Percentiles rank a stretch among this genome's conserved stretches.
These are phyloP conservation scores for Glycyrrhiza uralensis DNA, from an alignment of 306 rosid species.

Conservation along the genomic window DNA sequence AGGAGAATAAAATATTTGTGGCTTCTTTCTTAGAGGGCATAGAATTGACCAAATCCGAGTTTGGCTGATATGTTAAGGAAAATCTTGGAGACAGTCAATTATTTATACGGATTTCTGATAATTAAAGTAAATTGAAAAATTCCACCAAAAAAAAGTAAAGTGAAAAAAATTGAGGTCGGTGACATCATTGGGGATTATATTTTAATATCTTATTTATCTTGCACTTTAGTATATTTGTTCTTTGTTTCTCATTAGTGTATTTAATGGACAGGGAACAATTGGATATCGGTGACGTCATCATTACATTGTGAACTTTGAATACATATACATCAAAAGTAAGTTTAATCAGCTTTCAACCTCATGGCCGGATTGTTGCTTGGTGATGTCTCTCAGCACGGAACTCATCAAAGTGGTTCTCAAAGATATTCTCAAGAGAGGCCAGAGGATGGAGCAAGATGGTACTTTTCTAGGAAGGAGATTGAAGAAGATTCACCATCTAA, in stretches of 20 bases:
- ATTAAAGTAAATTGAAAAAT: too few species aligned
- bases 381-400: slow-evolving; percentile 44
- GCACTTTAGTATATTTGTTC: background rate
- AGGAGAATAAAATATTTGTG: background rate
- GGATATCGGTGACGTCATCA: slow-evolving; percentile 1
- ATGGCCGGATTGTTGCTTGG: slow-evolving; percentile 50
- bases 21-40: background rate
- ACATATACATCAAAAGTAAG: slow-evolving; percentile 22
- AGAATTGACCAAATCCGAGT: background rate
- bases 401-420: slow-evolving; percentile 36
- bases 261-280: slow-evolving; percentile 29
- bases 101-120: background rate
- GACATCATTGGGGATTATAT: background rate
- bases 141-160: too few species aligned
- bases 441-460: slow-evolving; percentile 67
- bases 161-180: background rate
- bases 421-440: slow-evolving; percentile 39
- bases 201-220: background rate
- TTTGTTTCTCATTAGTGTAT: slow-evolving; percentile 29
- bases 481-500: slow-evolving; percentile 93
- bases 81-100: background rate
- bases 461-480: slow-evolving; percentile 81
- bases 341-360: slow-evolving; percentile 9
- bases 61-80: background rate
- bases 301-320: slow-evolving; percentile 4